Conservation (phyloP, 176 grass and related monocot genomes). For the Oryza glumipatula region DNA sequence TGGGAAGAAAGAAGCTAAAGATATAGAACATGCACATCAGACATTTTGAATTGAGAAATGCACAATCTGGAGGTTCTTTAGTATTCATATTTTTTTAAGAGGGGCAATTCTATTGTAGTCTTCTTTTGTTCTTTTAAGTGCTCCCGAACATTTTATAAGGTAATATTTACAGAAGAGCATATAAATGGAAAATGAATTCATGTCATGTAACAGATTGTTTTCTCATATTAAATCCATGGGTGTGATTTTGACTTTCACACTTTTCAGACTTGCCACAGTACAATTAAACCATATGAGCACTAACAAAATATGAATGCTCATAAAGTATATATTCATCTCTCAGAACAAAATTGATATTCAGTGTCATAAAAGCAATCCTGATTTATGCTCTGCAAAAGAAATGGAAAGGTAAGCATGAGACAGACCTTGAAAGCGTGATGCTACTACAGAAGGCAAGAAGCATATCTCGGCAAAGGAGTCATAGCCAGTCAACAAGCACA, state of each 20-base stretch:
- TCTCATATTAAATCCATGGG: neutral
- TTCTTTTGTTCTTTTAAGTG: neutral
- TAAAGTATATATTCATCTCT: slow-evolving; percentile 5
- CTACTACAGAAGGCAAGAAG: slow-evolving; percentile 82
- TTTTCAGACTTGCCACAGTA: neutral
- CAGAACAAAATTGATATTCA: neutral
- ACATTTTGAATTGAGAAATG: neutral
- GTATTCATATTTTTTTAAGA: slow-evolving; percentile 19
- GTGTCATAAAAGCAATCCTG: neutral
- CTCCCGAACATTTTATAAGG: neutral
- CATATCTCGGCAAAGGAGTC: slow-evolving; percentile 85
- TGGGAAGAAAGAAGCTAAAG: slow-evolving; percentile 6
- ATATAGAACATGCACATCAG: slow-evolving; percentile 11
- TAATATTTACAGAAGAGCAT: slow-evolving; percentile 14
- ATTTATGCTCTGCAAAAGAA: neutral
- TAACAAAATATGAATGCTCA: neutral
- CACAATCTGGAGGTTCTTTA: neutral
- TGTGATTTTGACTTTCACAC: neutral
- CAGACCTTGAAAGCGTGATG: slow-evolving; percentile 89
- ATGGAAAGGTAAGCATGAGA: neutral
- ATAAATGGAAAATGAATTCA: neutral
- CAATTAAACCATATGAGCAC: neutral
- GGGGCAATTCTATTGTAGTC: slow-evolving; percentile 2
- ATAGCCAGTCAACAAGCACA: slow-evolving; percentile 88
- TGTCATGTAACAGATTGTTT: neutral